Conservation (phyloP, 164 flowering plant species). For the Chimonanthus praecox region DNA sequence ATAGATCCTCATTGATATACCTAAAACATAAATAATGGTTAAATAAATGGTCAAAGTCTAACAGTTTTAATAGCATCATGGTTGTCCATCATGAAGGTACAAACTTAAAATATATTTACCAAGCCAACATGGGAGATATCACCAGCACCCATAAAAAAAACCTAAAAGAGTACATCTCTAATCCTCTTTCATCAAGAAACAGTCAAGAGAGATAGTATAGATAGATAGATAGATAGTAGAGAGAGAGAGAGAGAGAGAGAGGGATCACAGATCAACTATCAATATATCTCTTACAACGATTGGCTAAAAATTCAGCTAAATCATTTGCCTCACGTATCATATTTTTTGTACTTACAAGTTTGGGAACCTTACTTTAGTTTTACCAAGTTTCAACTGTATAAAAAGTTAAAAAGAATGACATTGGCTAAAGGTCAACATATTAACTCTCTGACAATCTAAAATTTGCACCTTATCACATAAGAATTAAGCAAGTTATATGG, state of each 20-base stretch:
- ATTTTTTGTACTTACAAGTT: not conserved
- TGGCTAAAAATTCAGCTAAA: not conserved
- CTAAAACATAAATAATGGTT: constrained; percentile 23
- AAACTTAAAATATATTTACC: not conserved
- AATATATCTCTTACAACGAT: not conserved
- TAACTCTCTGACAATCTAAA: too few relatives aligned
- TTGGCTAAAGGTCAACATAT: too few relatives aligned
- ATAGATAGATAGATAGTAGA: not conserved
- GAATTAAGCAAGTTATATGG: too few relatives aligned
- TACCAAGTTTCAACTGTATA: not conserved
- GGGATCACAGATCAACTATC: not conserved
- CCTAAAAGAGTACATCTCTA: not conserved
- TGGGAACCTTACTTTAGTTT: not conserved
- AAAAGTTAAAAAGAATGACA: too few relatives aligned
- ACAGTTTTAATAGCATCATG: not conserved
- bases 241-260: not conserved
- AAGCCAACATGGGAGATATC: too few relatives aligned
- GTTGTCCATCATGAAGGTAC: not conserved
- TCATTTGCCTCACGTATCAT: not conserved
- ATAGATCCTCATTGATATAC: constrained; percentile 75
- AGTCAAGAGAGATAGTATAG: not conserved
- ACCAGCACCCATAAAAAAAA: too few relatives aligned
- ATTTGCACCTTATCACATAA: too few relatives aligned
- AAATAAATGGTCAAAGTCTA: not conserved
- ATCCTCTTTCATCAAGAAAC: not conserved